phyloP scores from a whole-genome alignment of 371 early-diverging fungal species.

The Mortierella sp. region DNA sequence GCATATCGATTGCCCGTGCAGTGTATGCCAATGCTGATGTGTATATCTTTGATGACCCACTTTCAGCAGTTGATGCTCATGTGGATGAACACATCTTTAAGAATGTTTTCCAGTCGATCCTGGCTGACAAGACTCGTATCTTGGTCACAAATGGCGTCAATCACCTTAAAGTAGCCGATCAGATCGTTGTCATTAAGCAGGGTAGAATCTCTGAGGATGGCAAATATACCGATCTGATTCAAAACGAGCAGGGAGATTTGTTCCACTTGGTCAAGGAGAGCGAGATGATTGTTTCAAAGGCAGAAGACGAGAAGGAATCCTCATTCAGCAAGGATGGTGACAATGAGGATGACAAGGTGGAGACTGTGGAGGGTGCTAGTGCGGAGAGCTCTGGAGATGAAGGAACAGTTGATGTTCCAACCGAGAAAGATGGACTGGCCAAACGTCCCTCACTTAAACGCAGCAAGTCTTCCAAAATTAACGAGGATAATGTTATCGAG shows the following conservation, averaged over 20 bases:
- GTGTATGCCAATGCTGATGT: slow-evolving; percentile 68
- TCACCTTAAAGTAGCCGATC: slow-evolving; percentile 61
- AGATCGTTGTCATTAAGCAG: slow-evolving; percentile 59
- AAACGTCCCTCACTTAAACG: not conserved
- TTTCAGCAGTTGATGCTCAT: slow-evolving; percentile 82
- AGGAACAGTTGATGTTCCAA: not conserved
- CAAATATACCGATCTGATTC: slow-evolving; percentile 60
- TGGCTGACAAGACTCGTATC: slow-evolving; percentile 66
- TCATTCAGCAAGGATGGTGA: not conserved
- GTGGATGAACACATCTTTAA: slow-evolving; percentile 63
- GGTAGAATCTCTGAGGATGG: slow-evolving; percentile 64
- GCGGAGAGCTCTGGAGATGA: not conserved
- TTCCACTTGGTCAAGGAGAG: slow-evolving; percentile 28
- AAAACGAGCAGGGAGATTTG: slow-evolving; percentile 35
- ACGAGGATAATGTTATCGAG: slow-evolving; percentile 22
- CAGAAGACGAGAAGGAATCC: not conserved
- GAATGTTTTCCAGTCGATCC: slow-evolving; percentile 55
- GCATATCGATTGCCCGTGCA: slow-evolving; percentile 62
- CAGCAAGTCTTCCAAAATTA: not conserved
- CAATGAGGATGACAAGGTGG: not conserved
- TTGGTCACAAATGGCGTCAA: slow-evolving; percentile 73
- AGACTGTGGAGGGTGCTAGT: not conserved
- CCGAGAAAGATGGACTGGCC: not conserved
- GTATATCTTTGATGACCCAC: slow-evolving; percentile 78
- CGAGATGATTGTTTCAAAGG: not conserved